These are phyloP conservation scores for Gossypium schwendimanii DNA, from an alignment of 441 rosid species.

Conservation along the genomic window DNA sequence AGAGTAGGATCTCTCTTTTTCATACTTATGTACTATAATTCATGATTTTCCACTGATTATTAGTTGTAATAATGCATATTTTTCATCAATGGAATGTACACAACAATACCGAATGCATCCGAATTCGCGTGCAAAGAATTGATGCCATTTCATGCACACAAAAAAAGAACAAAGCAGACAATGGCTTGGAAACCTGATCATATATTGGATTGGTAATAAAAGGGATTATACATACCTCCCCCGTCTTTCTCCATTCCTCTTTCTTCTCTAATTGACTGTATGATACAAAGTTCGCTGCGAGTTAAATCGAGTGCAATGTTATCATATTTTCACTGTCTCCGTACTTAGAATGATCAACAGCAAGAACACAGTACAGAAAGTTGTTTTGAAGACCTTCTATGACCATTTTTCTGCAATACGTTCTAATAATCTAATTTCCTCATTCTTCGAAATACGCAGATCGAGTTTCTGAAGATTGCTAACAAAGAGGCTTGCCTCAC, in stretches of 20 bases:
- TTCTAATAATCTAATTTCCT: background rate
- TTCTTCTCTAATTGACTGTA: no score
- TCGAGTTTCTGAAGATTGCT: slow-evolving; percentile 52
- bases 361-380: no score
- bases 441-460: slow-evolving; percentile 42
- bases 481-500: slow-evolving; percentile 52
- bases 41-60: background rate
- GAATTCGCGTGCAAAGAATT: background rate
- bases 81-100: background rate
- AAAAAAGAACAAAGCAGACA: background rate
- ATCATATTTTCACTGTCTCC: background rate
- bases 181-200: background rate
- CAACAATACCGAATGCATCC: background rate
- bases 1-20: slow-evolving; percentile 12
- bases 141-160: background rate
- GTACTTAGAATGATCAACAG: background rate
- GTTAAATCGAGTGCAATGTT: background rate
- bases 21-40: background rate
- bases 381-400: no score
- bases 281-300: no score
- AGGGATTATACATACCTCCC: no score
- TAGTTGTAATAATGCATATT: background rate
- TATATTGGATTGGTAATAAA: background rate
- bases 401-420: no score
- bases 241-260: no score